Evolutionary conservation across 805 yeast species (phyloP), one percentile per base, ranked within the genome.

Genomic region (Schizosaccharomyces lindneri): DNA sequence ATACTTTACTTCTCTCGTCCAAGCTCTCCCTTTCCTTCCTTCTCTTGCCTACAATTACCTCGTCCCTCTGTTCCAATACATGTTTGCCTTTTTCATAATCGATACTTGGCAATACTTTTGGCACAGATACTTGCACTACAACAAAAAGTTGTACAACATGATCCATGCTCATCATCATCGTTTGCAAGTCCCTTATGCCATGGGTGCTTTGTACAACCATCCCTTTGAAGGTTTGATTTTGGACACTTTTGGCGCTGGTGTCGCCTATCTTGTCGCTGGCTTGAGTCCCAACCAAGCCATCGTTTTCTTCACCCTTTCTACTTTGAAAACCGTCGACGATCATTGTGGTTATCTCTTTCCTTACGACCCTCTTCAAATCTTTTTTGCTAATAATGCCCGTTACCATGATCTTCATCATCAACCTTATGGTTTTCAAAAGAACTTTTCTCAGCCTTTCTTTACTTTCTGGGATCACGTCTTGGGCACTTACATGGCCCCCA

Each of bases 371-470:
- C 85, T 93, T 77, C 98, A 93, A 75, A 70, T 81, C 55, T 62
- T 90, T 27, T 93, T 93, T 79, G 97, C 97, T 65, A 93, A 93
- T 74, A 88, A 93, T 70, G 85, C 97, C 15, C 84, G 88, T 41
- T 93, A 88, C 72, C 98, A 93, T 69, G 98, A 93, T 73, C 89
- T 93, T 67, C 98, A 93, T 71, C 98, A 93, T 73, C 98, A 93
- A 76, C 81, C 81, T 67, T 93, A 90, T 77, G 98, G 98, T 48
- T 82, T 93, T 73, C 87, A 87, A 75, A 81, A 84, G 63, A 93
- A 93, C 74, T 93, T 83, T 69, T 83, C 94, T 15, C 98, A 93
- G 76, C 98, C 98, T 3, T 93, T 90, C 74, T 93, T 93, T 73
- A 84, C 87, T 1, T 81, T 87, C 69, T 93, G 98, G 98, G 98